Conservation (phyloP, 176 grass and related monocot genomes). For the Dactylis glomerata region DNA sequence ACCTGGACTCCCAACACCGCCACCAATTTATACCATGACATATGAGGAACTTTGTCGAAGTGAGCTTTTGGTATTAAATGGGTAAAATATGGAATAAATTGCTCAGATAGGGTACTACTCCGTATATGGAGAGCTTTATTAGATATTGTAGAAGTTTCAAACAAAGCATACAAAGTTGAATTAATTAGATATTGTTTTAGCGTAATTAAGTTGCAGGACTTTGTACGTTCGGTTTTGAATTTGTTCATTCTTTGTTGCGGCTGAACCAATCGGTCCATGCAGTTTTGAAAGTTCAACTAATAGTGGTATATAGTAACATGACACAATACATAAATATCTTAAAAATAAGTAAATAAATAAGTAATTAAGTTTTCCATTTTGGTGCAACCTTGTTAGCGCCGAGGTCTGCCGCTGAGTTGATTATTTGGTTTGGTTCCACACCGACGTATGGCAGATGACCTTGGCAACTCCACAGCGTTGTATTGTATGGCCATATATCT, state of each 20-base stretch:
- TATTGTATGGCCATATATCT: neutral
- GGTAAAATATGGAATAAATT: neutral
- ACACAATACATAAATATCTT: too few relatives aligned
- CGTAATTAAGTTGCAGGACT: neutral
- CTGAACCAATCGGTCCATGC: too few relatives aligned
- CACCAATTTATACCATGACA: too few relatives aligned
- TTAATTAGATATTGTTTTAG: neutral
- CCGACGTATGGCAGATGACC: neutral
- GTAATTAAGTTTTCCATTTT: too few relatives aligned
- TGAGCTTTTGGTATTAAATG: neutral
- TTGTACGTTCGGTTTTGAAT: neutral
- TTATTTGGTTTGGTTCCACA: neutral
- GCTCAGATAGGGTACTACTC: neutral
- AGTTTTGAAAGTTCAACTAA: too few relatives aligned
- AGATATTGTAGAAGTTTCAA: neutral
- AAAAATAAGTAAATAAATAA: too few relatives aligned
- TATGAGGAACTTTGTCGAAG: neutral
- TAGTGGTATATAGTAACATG: too few relatives aligned
- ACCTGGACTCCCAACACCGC: too few relatives aligned
- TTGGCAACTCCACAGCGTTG: neutral
- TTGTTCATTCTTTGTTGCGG: neutral
- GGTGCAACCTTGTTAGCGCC: neutral
- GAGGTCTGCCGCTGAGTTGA: neutral
- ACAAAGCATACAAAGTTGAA: neutral
- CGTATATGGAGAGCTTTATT: neutral